Evolutionary conservation across 2,329 filamentous ascomycete species (phyloP).

Genomic region (Fusarium veterinarium): DNA sequence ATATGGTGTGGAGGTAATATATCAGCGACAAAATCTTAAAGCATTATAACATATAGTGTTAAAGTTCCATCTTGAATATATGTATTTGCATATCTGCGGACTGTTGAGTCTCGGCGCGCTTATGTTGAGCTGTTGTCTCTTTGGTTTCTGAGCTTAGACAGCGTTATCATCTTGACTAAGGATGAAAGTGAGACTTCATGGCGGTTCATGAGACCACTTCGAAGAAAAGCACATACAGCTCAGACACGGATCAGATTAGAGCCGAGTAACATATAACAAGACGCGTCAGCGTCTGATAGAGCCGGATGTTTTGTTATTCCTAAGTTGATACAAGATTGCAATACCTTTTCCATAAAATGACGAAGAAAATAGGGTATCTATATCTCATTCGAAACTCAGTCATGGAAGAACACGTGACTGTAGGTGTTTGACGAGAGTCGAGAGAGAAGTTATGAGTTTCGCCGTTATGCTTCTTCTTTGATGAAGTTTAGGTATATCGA

Average conservation of each 20-base stretch:
- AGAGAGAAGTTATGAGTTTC: neutral
- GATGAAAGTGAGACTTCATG: neutral
- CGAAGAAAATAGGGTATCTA: neutral
- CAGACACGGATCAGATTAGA: neutral
- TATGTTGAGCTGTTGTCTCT: neutral
- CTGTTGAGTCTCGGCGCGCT: neutral
- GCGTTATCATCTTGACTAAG: neutral
- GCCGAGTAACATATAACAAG: neutral
- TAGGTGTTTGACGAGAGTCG: no score
- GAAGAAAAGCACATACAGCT: neutral
- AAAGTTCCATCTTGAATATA: neutral
- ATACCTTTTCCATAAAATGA: neutral
- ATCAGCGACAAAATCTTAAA: constrained; percentile 17
- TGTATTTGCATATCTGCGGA: neutral
- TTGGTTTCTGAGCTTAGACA: neutral
- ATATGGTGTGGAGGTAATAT: constrained; percentile 1
- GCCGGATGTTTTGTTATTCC: neutral
- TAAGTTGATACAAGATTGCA: neutral
- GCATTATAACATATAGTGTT: neutral
- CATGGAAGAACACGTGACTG: neutral
- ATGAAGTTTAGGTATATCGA: neutral
- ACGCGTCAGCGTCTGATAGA: neutral
- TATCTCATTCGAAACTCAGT: neutral
- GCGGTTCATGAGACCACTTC: neutral
- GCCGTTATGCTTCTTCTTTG: neutral